Percentiles rank a stretch among this genome's conserved stretches.
These are phyloP conservation scores for Pistacia atlantica DNA, from an alignment of 345 rosid species.

Conservation along the genomic window DNA sequence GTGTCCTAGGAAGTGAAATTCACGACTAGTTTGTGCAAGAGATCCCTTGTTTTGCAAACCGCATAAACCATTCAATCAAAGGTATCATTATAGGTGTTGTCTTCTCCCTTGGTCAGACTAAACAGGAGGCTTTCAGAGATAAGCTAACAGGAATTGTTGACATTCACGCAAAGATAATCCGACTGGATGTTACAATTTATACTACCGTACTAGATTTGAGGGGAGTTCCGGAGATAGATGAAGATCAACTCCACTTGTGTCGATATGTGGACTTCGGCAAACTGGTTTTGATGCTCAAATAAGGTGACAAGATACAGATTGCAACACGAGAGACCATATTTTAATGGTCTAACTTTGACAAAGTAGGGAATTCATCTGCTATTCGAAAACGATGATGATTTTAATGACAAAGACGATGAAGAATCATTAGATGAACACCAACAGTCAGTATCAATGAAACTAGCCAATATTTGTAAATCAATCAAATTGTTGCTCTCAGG, in stretches of 20 bases:
- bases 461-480: slow-evolving; percentile 15
- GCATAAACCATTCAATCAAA: slow-evolving; percentile 6
- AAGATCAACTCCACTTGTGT: background rate
- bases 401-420: background rate
- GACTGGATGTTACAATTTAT: background rate
- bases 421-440: slow-evolving; percentile 9
- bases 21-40: slow-evolving; percentile 16
- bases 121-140: background rate
- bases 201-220: background rate
- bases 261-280: background rate
- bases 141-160: slow-evolving; percentile 12
- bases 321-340: slow-evolving; percentile 5
- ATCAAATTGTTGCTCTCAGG: background rate
- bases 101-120: slow-evolving; percentile 18
- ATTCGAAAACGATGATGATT: slow-evolving; percentile 13
- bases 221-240: slow-evolving; percentile 16
- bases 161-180: background rate
- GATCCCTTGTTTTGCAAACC: slow-evolving; percentile 13
- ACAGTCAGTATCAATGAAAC: slow-evolving; percentile 20
- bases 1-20: slow-evolving; percentile 12
- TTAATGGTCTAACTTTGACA: slow-evolving; percentile 13
- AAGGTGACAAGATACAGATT: slow-evolving; percentile 15
- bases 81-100: slow-evolving; percentile 19
- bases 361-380: slow-evolving; percentile 15
- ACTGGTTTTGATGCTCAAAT: background rate